These are phyloP conservation scores for Plasmopara halstedii DNA, from an alignment of 352 stramenopile species.

Conservation along the genomic window DNA sequence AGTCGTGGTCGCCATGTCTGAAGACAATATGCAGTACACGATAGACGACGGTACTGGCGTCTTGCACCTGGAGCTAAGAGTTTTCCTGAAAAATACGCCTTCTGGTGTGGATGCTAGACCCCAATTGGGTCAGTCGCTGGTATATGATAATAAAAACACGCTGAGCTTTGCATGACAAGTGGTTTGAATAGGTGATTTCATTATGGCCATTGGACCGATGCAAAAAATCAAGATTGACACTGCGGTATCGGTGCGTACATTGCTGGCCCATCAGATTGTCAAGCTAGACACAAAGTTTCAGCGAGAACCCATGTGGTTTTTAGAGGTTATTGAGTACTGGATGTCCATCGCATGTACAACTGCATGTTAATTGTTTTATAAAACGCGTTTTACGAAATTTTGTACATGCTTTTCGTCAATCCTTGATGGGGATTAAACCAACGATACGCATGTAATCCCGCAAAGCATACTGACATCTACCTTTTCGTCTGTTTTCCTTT, in stretches of 20 bases:
- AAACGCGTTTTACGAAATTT: constrained; percentile 2
- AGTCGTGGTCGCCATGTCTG: constrained; percentile 35
- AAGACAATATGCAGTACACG: constrained; percentile 29
- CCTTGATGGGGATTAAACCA: constrained; percentile 24
- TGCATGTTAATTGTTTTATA: background rate
- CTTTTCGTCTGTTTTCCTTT: constrained; percentile 17
- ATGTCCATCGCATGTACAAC: constrained; percentile 23
- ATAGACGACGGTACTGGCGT: constrained; percentile 76
- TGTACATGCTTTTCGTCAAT: constrained; percentile 23
- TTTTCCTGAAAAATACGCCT: constrained; percentile 57
- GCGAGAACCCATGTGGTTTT: constrained; percentile 57
- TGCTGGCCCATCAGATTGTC: constrained; percentile 60
- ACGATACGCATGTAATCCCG: constrained; percentile 2
- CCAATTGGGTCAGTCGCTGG: constrained; percentile 23
- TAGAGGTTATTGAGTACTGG: constrained; percentile 75
- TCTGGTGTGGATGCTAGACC: constrained; percentile 32
- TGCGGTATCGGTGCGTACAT: constrained; percentile 6
- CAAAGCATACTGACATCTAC: constrained; percentile 10
- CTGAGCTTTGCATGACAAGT: background rate
- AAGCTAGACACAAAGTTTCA: constrained; percentile 44
- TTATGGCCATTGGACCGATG: constrained; percentile 75
- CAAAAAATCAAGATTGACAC: constrained; percentile 26
- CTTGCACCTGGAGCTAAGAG: constrained; percentile 47
- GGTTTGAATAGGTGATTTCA: constrained; percentile 37
- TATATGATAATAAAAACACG: no score